These are phyloP conservation scores for Leccinum rimulosum DNA, from an alignment of 768 basidiomycete species.

Conservation along the genomic window DNA sequence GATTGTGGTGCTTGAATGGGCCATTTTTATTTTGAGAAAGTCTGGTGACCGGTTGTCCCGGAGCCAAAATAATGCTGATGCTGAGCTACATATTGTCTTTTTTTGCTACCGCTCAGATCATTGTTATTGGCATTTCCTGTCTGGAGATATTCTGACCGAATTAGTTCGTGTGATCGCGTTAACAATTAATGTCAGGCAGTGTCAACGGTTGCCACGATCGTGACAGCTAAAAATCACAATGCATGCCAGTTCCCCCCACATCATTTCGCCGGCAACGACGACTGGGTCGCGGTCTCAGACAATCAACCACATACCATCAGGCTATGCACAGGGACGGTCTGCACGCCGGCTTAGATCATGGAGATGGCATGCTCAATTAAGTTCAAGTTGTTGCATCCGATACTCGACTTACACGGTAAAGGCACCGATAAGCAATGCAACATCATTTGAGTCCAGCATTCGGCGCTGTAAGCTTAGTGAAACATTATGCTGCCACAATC, in stretches of 20 bases:
- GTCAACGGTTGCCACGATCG: not conserved
- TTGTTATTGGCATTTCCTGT: constrained; percentile 7
- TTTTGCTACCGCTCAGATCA: not conserved
- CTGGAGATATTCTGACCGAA: not conserved
- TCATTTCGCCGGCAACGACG: not conserved
- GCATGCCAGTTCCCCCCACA: not conserved
- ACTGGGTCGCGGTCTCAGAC: not conserved
- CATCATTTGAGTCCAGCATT: not conserved
- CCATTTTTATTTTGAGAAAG: not conserved
- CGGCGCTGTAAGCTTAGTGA: not conserved
- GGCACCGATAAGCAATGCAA: no score
- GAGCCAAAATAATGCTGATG: not conserved
- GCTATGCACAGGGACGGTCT: not conserved
- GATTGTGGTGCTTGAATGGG: not conserved
- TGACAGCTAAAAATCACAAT: not conserved
- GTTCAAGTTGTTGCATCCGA: not conserved
- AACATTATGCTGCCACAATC: not conserved
- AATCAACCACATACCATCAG: not conserved
- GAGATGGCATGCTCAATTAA: not conserved
- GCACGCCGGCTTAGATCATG: not conserved
- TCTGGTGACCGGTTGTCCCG: not conserved
- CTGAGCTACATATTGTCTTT: not conserved
- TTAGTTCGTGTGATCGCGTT: not conserved
- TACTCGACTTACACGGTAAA: not conserved
- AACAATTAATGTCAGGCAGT: not conserved